Evolutionary conservation across 2,329 filamentous ascomycete genomes (phyloP).

Genomic region (Nothomitra cinnamomea): DNA sequence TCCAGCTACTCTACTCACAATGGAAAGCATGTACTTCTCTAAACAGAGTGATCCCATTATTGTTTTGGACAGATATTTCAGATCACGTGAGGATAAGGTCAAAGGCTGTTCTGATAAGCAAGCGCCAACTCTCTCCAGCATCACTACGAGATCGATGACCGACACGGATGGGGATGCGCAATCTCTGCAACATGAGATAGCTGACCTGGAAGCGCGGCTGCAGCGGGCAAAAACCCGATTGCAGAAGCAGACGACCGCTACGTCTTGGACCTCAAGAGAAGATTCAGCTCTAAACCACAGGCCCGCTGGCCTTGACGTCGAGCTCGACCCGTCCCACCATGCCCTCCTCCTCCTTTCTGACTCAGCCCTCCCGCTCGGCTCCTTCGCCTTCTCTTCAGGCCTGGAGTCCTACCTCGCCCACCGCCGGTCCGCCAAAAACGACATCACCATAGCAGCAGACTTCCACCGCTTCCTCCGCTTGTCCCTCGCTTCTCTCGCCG

Average conservation of each 20-base stretch:
- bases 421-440: conserved; percentile 16
- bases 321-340: conserved; percentile 29
- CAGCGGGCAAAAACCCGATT: conserved; percentile 27
- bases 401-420: conserved; percentile 65
- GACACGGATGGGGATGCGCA: neutral
- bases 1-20: too few relatives aligned
- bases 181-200: conserved; percentile 34
- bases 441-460: conserved; percentile 18
- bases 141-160: neutral
- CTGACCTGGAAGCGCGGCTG: conserved; percentile 34
- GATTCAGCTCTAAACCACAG: neutral
- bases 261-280: conserved; percentile 8
- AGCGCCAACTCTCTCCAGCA: too few relatives aligned
- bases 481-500: conserved; percentile 53
- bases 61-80: too few relatives aligned
- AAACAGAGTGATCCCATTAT: too few relatives aligned
- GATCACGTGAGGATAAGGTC: too few relatives aligned
- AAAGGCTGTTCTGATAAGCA: too few relatives aligned
- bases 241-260: conserved; percentile 22
- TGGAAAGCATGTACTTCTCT: too few relatives aligned
- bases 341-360: conserved; percentile 63
- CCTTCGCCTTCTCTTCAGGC: conserved; percentile 74
- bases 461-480: conserved; percentile 53
- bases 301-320: neutral
- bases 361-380: conserved; percentile 65